phyloP scores from a whole-genome alignment of 2,329 filamentous ascomycete genomes.

The Pseudocercospora vitis region DNA sequence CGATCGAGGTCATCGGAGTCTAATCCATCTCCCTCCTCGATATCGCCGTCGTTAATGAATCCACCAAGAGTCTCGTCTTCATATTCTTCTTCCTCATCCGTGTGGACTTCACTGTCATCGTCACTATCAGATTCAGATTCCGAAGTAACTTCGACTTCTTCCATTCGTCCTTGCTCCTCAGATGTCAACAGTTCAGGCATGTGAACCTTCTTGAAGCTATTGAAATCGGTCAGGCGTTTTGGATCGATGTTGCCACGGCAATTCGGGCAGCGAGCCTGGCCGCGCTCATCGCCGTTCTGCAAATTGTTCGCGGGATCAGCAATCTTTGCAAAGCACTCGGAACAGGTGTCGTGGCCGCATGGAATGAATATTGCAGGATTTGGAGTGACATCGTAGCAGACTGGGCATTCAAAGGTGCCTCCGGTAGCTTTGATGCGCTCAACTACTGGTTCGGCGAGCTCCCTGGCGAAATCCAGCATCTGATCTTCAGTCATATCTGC shows the following conservation, averaged over 20 bases:
- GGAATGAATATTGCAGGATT: constrained; percentile 78
- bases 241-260: constrained; percentile 69
- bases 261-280: constrained; percentile 67
- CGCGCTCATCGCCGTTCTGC: constrained; percentile 59
- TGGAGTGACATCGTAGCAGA: constrained; percentile 73
- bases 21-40: constrained; percentile 31
- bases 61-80: constrained; percentile 42
- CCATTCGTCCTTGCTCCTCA: constrained; percentile 33
- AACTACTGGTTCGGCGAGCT: constrained; percentile 61
- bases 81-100: constrained; percentile 48
- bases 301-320: constrained; percentile 61
- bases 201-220: constrained; percentile 71
- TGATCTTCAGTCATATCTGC: constrained; percentile 55
- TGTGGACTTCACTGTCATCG: constrained; percentile 41
- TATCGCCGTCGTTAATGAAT: constrained; percentile 53
- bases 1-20: constrained; percentile 24
- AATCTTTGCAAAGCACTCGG: constrained; percentile 71
- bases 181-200: constrained; percentile 55
- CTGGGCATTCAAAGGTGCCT: constrained; percentile 70
- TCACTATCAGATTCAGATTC: constrained; percentile 41
- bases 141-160: constrained; percentile 40
- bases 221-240: constrained; percentile 70
- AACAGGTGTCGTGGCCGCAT: constrained; percentile 78
- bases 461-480: constrained; percentile 62
- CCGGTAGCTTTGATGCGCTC: constrained; percentile 62